These are phyloP conservation scores for Mycena amicta DNA, from an alignment of 768 basidiomycete species.

Conservation along the genomic window DNA sequence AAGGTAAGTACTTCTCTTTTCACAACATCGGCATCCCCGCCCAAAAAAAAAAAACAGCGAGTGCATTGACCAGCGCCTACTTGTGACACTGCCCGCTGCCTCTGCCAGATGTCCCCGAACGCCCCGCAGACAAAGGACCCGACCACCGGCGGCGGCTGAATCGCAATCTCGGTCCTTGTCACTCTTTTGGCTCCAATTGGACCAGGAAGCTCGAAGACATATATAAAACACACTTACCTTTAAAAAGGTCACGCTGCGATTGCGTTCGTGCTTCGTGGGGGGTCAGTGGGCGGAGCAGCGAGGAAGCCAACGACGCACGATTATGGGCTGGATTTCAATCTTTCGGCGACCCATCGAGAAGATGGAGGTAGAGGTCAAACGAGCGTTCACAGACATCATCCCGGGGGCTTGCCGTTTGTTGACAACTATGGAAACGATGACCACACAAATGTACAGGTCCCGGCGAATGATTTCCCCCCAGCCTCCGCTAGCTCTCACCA, in stretches of 20 bases:
- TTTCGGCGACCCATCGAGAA: slow-evolving; percentile 65
- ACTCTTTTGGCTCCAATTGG: neutral
- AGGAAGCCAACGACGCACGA: slow-evolving; percentile 44
- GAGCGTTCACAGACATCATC: slow-evolving; percentile 24
- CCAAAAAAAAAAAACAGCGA: neutral
- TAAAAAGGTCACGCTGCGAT: slow-evolving; percentile 75
- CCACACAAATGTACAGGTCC: slow-evolving; percentile 11
- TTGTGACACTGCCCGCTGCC: neutral
- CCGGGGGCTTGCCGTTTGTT: slow-evolving; percentile 12
- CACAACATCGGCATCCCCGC: neutral
- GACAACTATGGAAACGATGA: slow-evolving; percentile 21
- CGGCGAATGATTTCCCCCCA: neutral
- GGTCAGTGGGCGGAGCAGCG: neutral
- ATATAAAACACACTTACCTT: slow-evolving; percentile 47
- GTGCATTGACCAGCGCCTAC: neutral
- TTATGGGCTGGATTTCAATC: slow-evolving; percentile 77
- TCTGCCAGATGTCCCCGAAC: too few species aligned
- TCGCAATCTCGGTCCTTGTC: neutral
- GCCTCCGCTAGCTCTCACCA: neutral
- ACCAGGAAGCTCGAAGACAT: neutral
- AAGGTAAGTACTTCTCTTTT: slow-evolving; percentile 11
- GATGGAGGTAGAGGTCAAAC: slow-evolving; percentile 20
- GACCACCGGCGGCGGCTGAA: neutral
- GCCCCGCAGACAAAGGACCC: too few species aligned
- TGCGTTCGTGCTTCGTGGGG: slow-evolving; percentile 61